These are phyloP conservation scores for Geotrichum fermentans DNA, from an alignment of 1,139 yeast species.

Conservation along the genomic window DNA sequence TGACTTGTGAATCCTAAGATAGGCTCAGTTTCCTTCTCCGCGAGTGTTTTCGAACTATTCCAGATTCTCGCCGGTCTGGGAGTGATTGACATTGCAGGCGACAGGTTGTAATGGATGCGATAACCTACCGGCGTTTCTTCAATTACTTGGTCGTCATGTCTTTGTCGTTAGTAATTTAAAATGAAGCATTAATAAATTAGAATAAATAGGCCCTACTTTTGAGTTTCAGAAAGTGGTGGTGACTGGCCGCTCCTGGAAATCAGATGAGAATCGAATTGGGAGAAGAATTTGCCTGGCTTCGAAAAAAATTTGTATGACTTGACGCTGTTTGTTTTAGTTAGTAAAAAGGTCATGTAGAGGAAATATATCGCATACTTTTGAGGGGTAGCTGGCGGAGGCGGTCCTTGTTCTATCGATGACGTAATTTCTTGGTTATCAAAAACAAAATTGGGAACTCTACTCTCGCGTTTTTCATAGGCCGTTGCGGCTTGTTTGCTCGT, in stretches of 20 bases:
- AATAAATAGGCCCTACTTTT: not conserved
- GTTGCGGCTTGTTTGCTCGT: not conserved
- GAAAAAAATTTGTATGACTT: constrained; percentile 3
- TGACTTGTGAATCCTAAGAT: too few species aligned
- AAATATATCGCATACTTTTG: not conserved
- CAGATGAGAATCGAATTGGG: constrained; percentile 1
- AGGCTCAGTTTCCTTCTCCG: too few species aligned
- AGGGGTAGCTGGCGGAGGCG: too few species aligned
- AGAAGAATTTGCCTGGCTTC: constrained; percentile 5
- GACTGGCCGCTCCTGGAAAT: not conserved
- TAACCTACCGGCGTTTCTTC: too few species aligned
- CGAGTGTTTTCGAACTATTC: too few species aligned
- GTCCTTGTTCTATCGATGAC: not conserved
- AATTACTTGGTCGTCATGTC: too few species aligned
- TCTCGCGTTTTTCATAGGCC: not conserved
- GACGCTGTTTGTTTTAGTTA: too few species aligned
- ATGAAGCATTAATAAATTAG: too few species aligned
- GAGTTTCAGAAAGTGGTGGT: not conserved
- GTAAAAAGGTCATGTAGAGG: too few species aligned
- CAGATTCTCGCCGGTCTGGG: too few species aligned
- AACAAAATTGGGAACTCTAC: not conserved
- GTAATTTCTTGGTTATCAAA: constrained; percentile 3
- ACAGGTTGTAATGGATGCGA: too few species aligned
- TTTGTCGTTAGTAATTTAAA: not conserved
- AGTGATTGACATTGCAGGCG: too few species aligned